Evolutionary conservation across 306 rosid species (phyloP), one percentile per base, ranked within the genome.

Genomic region (Ochetophila trinervis): DNA sequence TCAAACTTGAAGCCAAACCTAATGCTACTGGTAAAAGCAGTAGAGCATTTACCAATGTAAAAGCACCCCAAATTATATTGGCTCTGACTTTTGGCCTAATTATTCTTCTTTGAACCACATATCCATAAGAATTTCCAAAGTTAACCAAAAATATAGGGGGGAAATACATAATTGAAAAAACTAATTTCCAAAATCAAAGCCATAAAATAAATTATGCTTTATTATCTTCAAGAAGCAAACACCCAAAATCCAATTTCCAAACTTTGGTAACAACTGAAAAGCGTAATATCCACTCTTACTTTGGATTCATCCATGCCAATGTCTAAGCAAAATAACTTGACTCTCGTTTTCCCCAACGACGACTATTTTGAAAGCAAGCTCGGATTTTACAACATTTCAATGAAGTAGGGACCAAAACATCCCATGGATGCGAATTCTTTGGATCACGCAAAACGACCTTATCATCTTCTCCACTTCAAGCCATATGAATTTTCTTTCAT

Each of bases 351-450:
- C 99, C 11, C 96, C 96, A 62, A 79, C 89, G 37, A 93, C 88
- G 10, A 80, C 79, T n/a, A 93, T 49, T 15, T 76, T 14, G 60
- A 73, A 65, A 37, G 57, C 52, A 60, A 66, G 16, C 59, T 51
- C 36, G 3, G 78, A 37, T 2, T 40, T 42, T 47, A 62, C 69
- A 6, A 59, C 70, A 7, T 40, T 27, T 44, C 20, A 64, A 34
- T 8, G 57, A 42, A 56, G 1, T 65, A 36, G 37, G 49, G 52
- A 55, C 44, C 82, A 82, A 20, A 74, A 53, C 32, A 86, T 83
- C 6, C 99, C 99, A 66, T 93, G 99, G 56, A 93, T 94, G 40
- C 99, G 97, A 80, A 93, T 79, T 44, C 99, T 97, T 53, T 87
- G 76, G 79, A 93, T 87, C 27, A 93, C 83, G 1, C 84, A 67